Conservation (phyloP, 2,329 filamentous ascomycete genomes). For the Neocatenulostroma microsporum region DNA sequence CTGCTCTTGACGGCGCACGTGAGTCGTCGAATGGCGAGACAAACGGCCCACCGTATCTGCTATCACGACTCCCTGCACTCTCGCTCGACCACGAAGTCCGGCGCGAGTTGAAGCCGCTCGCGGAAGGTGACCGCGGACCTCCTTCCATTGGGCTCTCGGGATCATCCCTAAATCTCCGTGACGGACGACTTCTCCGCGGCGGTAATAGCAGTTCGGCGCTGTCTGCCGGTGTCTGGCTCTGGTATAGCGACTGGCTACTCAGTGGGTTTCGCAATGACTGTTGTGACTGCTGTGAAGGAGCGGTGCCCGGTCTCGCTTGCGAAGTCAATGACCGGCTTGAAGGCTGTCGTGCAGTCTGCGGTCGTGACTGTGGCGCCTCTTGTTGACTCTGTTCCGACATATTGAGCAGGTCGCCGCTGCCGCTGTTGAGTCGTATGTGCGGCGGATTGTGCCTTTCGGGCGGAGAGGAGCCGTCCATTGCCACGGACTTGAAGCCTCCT, state of each 20-base stretch:
- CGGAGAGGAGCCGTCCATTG: constrained; percentile 14
- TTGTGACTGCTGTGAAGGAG: too few relatives aligned
- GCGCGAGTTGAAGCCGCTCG: constrained; percentile 49
- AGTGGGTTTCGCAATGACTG: constrained; percentile 21
- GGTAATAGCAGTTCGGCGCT: constrained; percentile 46
- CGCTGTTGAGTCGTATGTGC: constrained; percentile 59
- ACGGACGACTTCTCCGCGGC: constrained; percentile 41
- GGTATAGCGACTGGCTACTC: constrained; percentile 19
- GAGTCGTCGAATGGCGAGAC: constrained; percentile 54
- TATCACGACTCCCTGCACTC: constrained; percentile 45
- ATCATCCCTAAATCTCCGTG: constrained; percentile 46
- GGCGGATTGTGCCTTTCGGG: constrained; percentile 35
- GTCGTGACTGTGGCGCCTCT: constrained; percentile 21
- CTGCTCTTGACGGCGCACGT: constrained; percentile 49
- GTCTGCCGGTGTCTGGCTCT: constrained; percentile 27
- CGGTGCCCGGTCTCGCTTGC: constrained; percentile 29
- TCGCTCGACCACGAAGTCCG: constrained; percentile 61
- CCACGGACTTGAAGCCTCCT: neutral
- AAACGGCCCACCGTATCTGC: constrained; percentile 42
- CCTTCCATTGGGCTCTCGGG: constrained; percentile 36
- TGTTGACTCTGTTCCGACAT: constrained; percentile 22
- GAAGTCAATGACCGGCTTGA: constrained; percentile 40
- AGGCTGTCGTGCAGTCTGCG: constrained; percentile 33
- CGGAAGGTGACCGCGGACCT: constrained; percentile 40
- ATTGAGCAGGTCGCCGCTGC: constrained; percentile 45